phyloP scores from a whole-genome alignment of 2,329 filamentous ascomycete genomes.

The Trichoderma hamatum region DNA sequence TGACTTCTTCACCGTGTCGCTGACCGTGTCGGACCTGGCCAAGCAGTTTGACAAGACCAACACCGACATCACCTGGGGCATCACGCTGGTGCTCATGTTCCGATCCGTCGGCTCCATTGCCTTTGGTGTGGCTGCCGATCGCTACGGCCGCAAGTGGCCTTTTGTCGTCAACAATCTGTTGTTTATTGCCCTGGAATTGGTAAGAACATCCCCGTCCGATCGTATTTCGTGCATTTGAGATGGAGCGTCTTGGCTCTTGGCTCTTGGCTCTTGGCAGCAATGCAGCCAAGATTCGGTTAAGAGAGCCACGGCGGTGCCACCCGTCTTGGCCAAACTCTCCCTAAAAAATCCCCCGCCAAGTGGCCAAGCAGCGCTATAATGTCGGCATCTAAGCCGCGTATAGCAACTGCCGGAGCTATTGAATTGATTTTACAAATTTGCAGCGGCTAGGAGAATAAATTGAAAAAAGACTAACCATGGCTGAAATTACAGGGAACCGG shows the following conservation, averaged over 20 bases:
- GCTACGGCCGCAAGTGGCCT: conserved; percentile 68
- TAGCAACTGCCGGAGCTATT: conserved; percentile 17
- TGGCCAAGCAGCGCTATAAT: background rate
- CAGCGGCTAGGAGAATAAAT: background rate
- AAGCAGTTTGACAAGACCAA: conserved; percentile 56
- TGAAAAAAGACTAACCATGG: conserved; percentile 12
- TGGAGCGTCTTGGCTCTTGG: background rate
- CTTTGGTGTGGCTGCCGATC: conserved; percentile 59
- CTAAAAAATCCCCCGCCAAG: background rate
- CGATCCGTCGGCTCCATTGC: conserved; percentile 57
- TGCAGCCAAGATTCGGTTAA: background rate
- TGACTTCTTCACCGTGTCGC: conserved; percentile 67
- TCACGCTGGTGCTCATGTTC: conserved; percentile 65
- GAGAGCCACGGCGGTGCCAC: conserved; percentile 15
- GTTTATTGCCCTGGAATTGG: conserved; percentile 72
- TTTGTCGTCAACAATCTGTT: conserved; percentile 76
- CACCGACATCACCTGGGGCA: conserved; percentile 65
- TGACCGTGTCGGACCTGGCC: conserved; percentile 59
- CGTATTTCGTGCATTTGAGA: background rate
- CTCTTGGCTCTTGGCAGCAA: background rate
- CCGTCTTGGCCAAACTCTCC: conserved; percentile 28
- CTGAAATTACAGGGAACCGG: conserved; percentile 58
- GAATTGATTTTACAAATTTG: background rate
- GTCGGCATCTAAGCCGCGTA: background rate
- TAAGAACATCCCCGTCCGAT: conserved; percentile 40